Evolutionary conservation across 768 basidiomycete species (phyloP).

Genomic region (Russula dissimulans): DNA sequence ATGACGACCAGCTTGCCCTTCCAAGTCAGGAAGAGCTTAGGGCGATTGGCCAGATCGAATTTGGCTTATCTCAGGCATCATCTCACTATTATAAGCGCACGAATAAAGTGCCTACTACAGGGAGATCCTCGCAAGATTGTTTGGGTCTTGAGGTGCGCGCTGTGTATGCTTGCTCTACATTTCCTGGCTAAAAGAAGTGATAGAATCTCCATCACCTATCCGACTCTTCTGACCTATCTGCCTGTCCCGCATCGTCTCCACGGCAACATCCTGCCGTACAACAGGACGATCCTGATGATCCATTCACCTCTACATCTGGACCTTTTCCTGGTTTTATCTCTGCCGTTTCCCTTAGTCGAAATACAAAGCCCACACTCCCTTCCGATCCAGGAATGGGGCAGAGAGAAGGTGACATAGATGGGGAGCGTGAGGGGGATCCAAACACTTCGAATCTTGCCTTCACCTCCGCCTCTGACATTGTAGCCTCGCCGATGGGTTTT

Average conservation of each 20-base stretch:
- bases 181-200: neutral
- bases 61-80: conserved; percentile 1
- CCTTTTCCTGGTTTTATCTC: neutral
- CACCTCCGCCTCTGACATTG: conserved; percentile 10
- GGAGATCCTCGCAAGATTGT: neutral
- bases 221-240: neutral
- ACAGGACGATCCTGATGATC: conserved; percentile 4
- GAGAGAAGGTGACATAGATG: neutral
- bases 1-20: conserved; percentile 36
- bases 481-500: neutral
- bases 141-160: neutral
- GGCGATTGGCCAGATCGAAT: neutral
- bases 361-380: neutral
- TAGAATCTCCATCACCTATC: neutral
- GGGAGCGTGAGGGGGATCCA: neutral
- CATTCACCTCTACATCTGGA: conserved; percentile 5
- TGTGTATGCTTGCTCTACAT: neutral
- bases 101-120: neutral
- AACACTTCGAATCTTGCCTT: neutral
- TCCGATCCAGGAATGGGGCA: neutral
- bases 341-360: neutral
- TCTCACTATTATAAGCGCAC: neutral
- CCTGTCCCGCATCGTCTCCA: neutral
- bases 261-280: neutral
- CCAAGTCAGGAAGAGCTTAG: conserved; percentile 33